phyloP scores from a whole-genome alignment of 805 yeast species.

The Alloascoidea hylecoeti region DNA sequence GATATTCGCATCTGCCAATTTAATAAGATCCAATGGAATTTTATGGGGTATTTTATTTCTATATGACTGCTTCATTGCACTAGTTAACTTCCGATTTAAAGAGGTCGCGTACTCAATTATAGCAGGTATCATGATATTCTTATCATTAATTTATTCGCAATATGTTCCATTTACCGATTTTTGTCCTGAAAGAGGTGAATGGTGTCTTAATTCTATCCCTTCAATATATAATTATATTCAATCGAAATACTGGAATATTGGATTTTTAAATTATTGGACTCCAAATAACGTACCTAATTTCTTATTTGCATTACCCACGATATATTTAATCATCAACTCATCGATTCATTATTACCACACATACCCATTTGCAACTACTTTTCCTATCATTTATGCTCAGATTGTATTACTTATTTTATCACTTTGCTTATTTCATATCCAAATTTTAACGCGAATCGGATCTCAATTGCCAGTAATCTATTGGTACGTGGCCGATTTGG shows the following conservation, averaged over 20 bases:
- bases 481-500: conserved; percentile 48
- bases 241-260: conserved; percentile 69
- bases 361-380: not conserved
- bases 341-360: conserved; percentile 13
- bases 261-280: conserved; percentile 78
- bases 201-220: conserved; percentile 55
- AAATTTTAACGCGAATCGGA: conserved; percentile 68
- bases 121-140: conserved; percentile 43
- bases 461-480: conserved; percentile 64
- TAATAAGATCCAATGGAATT: conserved; percentile 65
- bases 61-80: conserved; percentile 30
- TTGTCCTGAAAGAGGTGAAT: conserved; percentile 63
- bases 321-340: conserved; percentile 30
- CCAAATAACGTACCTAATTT: conserved; percentile 73
- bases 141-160: conserved; percentile 30
- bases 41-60: conserved; percentile 57
- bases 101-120: conserved; percentile 16
- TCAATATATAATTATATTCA: conserved; percentile 65
- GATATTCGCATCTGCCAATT: conserved; percentile 38
- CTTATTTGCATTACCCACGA: conserved; percentile 55
- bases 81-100: not conserved
- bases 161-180: conserved; percentile 37
- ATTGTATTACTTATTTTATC: conserved; percentile 32
- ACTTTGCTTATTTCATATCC: conserved; percentile 63
- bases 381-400: conserved; percentile 19